Base-by-base conservation (phyloP, 306 rosid genomes). In the Heteromeles arbutifolia region DNA sequence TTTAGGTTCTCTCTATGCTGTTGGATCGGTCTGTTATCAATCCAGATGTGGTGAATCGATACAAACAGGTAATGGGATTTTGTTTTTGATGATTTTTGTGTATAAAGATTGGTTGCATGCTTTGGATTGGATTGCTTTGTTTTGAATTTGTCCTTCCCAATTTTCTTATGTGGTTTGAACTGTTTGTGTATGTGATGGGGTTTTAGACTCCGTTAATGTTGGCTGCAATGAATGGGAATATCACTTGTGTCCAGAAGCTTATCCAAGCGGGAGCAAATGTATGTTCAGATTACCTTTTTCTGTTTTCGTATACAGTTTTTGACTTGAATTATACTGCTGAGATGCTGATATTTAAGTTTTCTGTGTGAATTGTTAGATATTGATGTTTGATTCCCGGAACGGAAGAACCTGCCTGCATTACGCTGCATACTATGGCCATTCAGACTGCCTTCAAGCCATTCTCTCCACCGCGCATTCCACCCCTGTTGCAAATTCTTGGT, bases 211-310 rank as follows among this genome's bases (percentile, higher is more conserved):
- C 98, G 5, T 84, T 91, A 34, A 93, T 93, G 96, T 79, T 91
- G 91, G 98, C 98, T 74, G 89, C 84, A 78, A 91, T 89, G 90
- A 86, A 86, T 65, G 98, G 98, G 81, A 88, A 85, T 78, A 86
- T 85, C 26, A 79, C 84, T 12, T 88, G 96, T 31, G 92, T 81
- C 78, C 84, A 82, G 68, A 88, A 73, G 83, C 97, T 93, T 43
- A 84, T 91, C 83, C 81, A 86, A 69, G 93, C 96, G 2, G 96
- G 96, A 87, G 96, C 98, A 48, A 91, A 91, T 85, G 98, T 93
- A 82, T 69, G 93, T 82, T 28, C 62, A 22, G 62, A 5, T 50
- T 50, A 15, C 3, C 6, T 50, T 50, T 15, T 43, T 58, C 77
- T 24, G 65, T 44, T 65, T 67, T 4, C 77, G 32, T 69, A 65